A percentile compares a stretch with the other conserved stretches of the same genome.
phyloP scores from a whole-genome alignment of 345 rosid genomes.

The Punica granatum region DNA sequence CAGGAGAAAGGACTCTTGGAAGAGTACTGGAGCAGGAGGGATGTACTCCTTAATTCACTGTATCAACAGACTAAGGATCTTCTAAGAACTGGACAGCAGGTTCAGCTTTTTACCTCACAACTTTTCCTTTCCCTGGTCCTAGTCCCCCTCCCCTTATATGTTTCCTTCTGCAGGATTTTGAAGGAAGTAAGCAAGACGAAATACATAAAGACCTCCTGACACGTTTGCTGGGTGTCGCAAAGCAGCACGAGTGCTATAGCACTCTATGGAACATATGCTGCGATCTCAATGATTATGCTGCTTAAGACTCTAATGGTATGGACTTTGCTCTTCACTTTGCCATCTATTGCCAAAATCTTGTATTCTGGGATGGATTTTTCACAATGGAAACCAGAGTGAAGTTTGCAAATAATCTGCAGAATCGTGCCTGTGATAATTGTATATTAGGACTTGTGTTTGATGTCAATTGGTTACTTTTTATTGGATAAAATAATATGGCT shows the following conservation, averaged over 20 bases:
- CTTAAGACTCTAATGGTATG: conserved; percentile 86
- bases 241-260: conserved; percentile 70
- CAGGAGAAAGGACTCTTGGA: conserved; percentile 58
- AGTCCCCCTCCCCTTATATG: neutral
- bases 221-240: conserved; percentile 61
- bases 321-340: conserved; percentile 5
- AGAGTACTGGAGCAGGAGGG: conserved; percentile 74
- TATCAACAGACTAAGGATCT: conserved; percentile 58
- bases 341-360: neutral
- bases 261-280: conserved; percentile 82
- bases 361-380: neutral
- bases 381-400: neutral
- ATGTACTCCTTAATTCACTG: conserved; percentile 59
- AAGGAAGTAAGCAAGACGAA: conserved; percentile 39
- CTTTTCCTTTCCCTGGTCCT: conserved; percentile 5
- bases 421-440: neutral
- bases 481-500: neutral
- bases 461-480: neutral
- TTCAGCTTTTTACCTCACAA: conserved; percentile 20
- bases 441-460: neutral
- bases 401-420: neutral
- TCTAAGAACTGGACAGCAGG: conserved; percentile 41
- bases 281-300: conserved; percentile 67
- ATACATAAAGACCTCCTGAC: conserved; percentile 52
- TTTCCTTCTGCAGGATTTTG: conserved; percentile 36